Base-by-base conservation (phyloP, 2,329 filamentous ascomycete genomes). In the Talaromyces sp. region DNA sequence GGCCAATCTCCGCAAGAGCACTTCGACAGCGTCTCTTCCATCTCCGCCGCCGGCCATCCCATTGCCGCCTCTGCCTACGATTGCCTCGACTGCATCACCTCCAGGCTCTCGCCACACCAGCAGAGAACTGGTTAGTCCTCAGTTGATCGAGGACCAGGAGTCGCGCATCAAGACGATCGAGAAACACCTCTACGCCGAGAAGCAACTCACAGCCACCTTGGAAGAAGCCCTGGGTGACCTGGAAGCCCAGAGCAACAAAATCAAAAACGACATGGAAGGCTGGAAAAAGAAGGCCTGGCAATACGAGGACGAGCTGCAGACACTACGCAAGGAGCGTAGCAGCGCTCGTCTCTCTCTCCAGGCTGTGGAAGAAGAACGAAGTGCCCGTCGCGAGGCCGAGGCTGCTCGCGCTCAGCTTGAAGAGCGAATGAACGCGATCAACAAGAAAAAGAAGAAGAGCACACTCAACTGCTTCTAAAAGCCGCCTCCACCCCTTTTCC, bases 181-280 rank as follows among this genome's bases (percentile, higher is more conserved):
- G 81, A 97, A 97, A 80, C 92, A 97, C 71, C 84, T 99, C 26
- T 89, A 90, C 65, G 94, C 94, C 3, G 94, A 99, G 81, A 96
- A 96, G 73, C 93, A 97, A 74, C 87, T 99, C 61, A 99, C 93
- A 0, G 88, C 91, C 54, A 97, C 93, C 2, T 84, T 99, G 43
- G 94, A 99, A 75, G 93, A 97, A 77, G 94, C 94, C 7, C 85
- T 99, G 31, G 93, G 91, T 2, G 94, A 99, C 69, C 85, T 99
- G 41, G 94, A 99, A 77, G 85, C 86, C 59, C 92, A 95, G 68
- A 92, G 90, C 69, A 95, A 93, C 76, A 93, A 93, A 80, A 87
- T 93, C 74, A 96, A 95, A 80, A 80, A 86, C 2, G 94, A 99
- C 75, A 88, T 91, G 73, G 94, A 97, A 57, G 85, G 83, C 32